Base-by-base conservation (phyloP, 768 basidiomycete species). In the Leccinum incarnatum region DNA sequence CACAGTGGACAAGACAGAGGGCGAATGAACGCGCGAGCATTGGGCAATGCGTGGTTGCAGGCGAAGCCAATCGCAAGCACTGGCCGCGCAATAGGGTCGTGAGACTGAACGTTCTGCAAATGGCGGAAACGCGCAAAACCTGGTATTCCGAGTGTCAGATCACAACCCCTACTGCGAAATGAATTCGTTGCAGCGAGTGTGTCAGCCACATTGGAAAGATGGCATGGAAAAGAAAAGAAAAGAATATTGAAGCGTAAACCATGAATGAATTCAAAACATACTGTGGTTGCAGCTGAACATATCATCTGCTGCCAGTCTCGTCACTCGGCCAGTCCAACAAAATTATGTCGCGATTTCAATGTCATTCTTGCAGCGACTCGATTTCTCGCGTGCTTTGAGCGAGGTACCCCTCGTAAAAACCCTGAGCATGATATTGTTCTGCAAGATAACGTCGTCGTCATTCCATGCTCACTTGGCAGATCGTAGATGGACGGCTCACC, bases 401-500 rank as follows among this genome's bases (percentile, higher is more conserved):
- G n/a, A 91, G 76, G 64, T 82, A 88, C 8, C 73, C 70, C 29
- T 83, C 83, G 53, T 83, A 88, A 0, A 82, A 83, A 67, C 87
- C 87, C 45, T 78, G 81, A 7, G 59, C 59, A 27, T 60, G 66
- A 61, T 87, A 84, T 1, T 76, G 74, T 19, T 73, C 85, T 87
- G 57, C 10, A 17, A 25, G 3, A 47, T 5, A 7, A 8, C 0
- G 37, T 40, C 17, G 1, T 40, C 36, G 37, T 17, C 37, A n/a
- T 46, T 11, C 19, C 46, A 23, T 14, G 12, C 1, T 23, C 4
- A n/a, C 17, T 40, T n/a, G 9, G 8, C 17, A 2, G n/a, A 12
- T 32, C 11, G 0, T 12, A 32, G 4, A 40, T 7, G 25, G 15
- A 25, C 10, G 40, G 58, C 78, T 58, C 48, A 86, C 88, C 78